Percentiles rank a stretch among this genome's conserved stretches.
Conservation (phyloP, 2,329 filamentous ascomycete species). For the Sphaerulina populicola region DNA sequence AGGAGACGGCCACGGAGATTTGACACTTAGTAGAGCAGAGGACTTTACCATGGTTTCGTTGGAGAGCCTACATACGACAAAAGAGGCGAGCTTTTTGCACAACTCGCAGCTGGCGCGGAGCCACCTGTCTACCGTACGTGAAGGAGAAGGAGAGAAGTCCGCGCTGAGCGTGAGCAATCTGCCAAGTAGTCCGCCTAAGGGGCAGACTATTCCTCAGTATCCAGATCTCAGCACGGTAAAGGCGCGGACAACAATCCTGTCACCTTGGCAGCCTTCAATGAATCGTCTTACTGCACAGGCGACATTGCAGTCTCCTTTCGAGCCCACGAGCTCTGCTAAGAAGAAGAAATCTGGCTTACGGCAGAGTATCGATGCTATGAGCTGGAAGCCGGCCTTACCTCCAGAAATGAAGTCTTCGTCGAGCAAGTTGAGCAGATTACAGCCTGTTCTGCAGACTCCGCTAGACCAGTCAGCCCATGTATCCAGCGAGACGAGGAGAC, state of each 20-base stretch:
- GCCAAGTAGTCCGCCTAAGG: slow-evolving; percentile 29
- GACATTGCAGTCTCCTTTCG: slow-evolving; percentile 6
- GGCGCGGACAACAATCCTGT: not conserved
- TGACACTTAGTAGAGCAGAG: slow-evolving; percentile 42
- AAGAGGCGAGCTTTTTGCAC: slow-evolving; percentile 19
- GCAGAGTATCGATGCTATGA: slow-evolving; percentile 18
- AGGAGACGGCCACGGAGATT: slow-evolving; percentile 33
- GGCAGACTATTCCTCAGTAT: slow-evolving; percentile 10
- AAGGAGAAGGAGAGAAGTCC: slow-evolving; percentile 15
- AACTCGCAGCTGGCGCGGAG: slow-evolving; percentile 6
- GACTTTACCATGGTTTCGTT: slow-evolving; percentile 47
- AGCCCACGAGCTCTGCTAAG: slow-evolving; percentile 11
- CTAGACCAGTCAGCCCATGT: not conserved
- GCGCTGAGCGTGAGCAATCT: slow-evolving; percentile 24
- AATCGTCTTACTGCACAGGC: not conserved
- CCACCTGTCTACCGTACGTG: slow-evolving; percentile 4
- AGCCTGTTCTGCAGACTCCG: not conserved
- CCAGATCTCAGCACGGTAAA: slow-evolving; percentile 14
- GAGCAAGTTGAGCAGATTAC: not conserved
- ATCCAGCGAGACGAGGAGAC: not conserved
- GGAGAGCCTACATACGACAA: slow-evolving; percentile 37
- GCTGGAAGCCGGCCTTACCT: slow-evolving; percentile 21
- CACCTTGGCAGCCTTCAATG: slow-evolving; percentile 3
- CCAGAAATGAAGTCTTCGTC: slow-evolving; percentile 2
- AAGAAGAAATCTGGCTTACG: slow-evolving; percentile 8